These are phyloP conservation scores for Dictyostelium purpureum DNA, from an alignment of 78 protist species.

Conservation along the genomic window DNA sequence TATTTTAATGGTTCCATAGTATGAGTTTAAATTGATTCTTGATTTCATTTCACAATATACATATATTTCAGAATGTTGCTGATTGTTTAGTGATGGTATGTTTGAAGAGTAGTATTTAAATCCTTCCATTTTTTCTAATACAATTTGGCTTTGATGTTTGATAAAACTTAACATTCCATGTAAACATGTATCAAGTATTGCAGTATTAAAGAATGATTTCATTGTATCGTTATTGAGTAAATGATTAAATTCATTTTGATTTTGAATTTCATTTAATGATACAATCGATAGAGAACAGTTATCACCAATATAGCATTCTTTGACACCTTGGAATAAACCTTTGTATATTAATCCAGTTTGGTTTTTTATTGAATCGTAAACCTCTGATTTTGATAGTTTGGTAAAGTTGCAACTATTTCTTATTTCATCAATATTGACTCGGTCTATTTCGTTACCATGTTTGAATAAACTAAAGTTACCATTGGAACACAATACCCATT, in stretches of 20 bases:
- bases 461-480: neutral
- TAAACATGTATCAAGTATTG: constrained; percentile 16
- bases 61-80: neutral
- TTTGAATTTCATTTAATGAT: neutral
- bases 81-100: neutral
- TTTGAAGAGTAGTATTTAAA: neutral
- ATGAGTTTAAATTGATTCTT: neutral
- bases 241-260: neutral
- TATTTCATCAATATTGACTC: neutral
- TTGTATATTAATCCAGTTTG: neutral
- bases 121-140: constrained; percentile 20
- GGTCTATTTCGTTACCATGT: neutral
- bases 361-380: neutral
- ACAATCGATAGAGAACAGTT: neutral
- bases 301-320: constrained; percentile 4
- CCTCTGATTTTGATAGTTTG: neutral
- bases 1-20: neutral
- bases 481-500: neutral
- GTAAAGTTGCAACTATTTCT: neutral
- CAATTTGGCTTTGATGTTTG: constrained; percentile 18
- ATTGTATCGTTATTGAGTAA: too few species aligned
- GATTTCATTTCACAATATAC: neutral
- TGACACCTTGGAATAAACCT: neutral
- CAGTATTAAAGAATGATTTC: constrained; percentile 7
- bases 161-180: constrained; percentile 22